These are phyloP conservation scores for Exophiala aquamarina DNA, from an alignment of 2,329 filamentous ascomycete genomes.

Conservation along the genomic window DNA sequence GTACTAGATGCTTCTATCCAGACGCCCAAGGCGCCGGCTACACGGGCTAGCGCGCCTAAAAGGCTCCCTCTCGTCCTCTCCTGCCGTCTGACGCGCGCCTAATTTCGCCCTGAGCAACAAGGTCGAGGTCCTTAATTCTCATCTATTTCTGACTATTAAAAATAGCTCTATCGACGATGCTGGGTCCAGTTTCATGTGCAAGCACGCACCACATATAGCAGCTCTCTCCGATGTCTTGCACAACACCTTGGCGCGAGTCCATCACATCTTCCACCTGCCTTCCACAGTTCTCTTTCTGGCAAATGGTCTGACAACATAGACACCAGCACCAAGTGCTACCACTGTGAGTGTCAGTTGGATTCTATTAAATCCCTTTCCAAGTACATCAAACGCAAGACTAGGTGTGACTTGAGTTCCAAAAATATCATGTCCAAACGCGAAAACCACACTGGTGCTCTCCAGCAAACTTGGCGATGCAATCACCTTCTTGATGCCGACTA, in stretches of 20 bases:
- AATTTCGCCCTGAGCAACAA: no score
- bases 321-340: constrained; percentile 72
- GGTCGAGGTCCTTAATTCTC: no score
- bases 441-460: constrained; percentile 87
- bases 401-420: constrained; percentile 87
- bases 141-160: no score
- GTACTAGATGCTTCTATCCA: constrained; percentile 13
- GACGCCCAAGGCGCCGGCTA: no score
- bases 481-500: constrained; percentile 72
- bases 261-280: constrained; percentile 25
- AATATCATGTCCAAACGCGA: constrained; percentile 81
- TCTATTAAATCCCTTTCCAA: constrained; percentile 94
- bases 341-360: constrained; percentile 81
- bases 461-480: constrained; percentile 75
- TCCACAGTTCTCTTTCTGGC: constrained; percentile 55
- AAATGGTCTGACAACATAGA: constrained; percentile 77
- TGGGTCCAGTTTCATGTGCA: no score
- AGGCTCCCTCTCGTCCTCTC: no score
- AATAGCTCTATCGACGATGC: no score
- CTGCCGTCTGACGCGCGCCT: no score
- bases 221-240: no score
- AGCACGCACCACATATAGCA: no score
- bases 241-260: background rate
- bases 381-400: constrained; percentile 84
- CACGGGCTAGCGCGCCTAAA: no score